Base-by-base conservation (phyloP, 441 rosid species). In the Populus tomentosa region DNA sequence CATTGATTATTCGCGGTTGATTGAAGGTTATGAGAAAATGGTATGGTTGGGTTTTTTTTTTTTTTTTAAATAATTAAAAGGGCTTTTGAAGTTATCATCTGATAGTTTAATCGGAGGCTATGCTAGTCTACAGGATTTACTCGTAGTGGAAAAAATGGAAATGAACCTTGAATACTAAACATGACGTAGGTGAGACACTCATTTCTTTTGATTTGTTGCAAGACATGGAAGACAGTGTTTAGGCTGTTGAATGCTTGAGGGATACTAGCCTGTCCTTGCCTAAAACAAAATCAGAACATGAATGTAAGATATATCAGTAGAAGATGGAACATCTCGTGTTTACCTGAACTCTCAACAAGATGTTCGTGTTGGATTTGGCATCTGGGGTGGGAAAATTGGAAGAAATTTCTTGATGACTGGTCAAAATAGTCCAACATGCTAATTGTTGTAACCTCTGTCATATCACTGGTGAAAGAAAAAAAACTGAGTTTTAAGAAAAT, bases 11-110 rank as follows among this genome's bases (percentile, higher is more conserved):
- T 85, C 93, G 10, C 82, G 78, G 66, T 78, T 89, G 74, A 90
- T 95, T 77, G 77, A 85, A 61, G 95, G 95, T 80, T 94, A 89
- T 74, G 92, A 90, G 71, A 85, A 81, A 26, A 88, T 94, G 98
- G 98, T 94, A 81, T 8, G 72, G 1, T 0, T 70, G 9, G 18
- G 21, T 66, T n/a, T 42, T 38, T 20, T 46, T 5, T 28, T 33
- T 4, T 40, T 40, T 1, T 38, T 42, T 1, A 46, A 13, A 46
- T 46, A 46, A 46, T 46, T 46, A 13, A 11, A 46, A 46, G 16
- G 20, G 56, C 18, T 46, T 11, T 46, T 46, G 56, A 46, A 46
- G 4, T 46, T 46, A 46, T 46, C 13, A 46, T 46, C 16, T 46
- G 18, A 46, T 46, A 46, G 20, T 46, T 46, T 13, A 11, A 13